Conservation (phyloP, 2,329 filamentous ascomycete species). For the Fusarium xylarioides region DNA sequence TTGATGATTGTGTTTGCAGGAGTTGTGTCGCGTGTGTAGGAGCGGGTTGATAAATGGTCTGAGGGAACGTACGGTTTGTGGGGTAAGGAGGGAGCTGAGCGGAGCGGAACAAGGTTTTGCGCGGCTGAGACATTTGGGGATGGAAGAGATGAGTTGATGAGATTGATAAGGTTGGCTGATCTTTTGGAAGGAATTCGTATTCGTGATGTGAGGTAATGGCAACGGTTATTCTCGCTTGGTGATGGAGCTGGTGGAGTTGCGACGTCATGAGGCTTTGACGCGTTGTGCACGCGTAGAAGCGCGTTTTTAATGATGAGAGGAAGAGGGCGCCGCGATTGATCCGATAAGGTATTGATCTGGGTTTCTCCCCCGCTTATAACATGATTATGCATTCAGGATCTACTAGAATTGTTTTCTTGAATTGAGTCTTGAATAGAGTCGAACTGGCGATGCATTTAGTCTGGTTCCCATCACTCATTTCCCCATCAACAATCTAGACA, state of each 20-base stretch:
- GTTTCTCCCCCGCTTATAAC: too few relatives aligned
- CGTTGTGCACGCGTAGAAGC: not conserved
- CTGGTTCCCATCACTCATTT: too few relatives aligned
- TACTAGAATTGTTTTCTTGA: rapidly evolving
- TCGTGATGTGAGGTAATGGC: not conserved
- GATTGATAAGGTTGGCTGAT: not conserved
- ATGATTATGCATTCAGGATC: rapidly evolving
- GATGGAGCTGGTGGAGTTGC: not conserved
- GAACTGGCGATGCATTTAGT: too few relatives aligned
- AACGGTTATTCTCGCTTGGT: not conserved
- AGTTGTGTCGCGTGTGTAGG: not conserved
- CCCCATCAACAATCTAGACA: rapidly evolving
- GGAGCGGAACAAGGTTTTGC: conserved; percentile 35
- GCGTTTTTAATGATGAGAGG: not conserved
- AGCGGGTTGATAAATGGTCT: conserved; percentile 7
- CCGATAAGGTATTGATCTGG: too few relatives aligned
- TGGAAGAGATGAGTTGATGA: not conserved
- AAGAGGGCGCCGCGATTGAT: not conserved
- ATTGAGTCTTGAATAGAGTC: not conserved
- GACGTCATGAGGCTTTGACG: not conserved
- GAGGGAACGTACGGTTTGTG: conserved; percentile 34
- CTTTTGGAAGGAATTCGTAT: not conserved
- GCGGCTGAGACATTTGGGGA: not conserved
- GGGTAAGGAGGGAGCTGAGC: conserved; percentile 12
- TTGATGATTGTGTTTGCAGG: not conserved